Conservation (phyloP, 176 grass and related monocot genomes). For the Rhynchospora pubera region DNA sequence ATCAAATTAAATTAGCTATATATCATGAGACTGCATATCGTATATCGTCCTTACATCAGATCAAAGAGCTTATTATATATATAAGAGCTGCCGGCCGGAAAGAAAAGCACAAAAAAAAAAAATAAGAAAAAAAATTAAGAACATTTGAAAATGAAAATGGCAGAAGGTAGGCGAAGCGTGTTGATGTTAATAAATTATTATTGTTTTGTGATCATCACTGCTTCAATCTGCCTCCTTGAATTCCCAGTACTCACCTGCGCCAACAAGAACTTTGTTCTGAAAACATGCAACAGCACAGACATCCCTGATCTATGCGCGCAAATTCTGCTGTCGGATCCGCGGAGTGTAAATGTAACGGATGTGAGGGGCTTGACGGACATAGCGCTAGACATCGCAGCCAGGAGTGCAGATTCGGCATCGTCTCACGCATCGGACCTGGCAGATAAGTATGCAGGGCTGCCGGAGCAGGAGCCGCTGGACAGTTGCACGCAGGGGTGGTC, state of each 20-base stretch:
- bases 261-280: neutral
- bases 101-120: too few species aligned
- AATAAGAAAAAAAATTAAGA: too few species aligned
- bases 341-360: neutral
- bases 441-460: neutral
- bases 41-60: too few species aligned
- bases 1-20: too few species aligned
- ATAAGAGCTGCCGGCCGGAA: too few species aligned
- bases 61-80: too few species aligned
- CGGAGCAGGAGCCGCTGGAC: neutral
- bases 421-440: neutral
- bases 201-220: too few species aligned
- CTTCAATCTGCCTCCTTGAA: neutral
- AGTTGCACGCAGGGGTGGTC: neutral
- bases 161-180: too few species aligned
- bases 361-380: neutral
- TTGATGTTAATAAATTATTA: too few species aligned
- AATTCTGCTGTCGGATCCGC: neutral
- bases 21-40: too few species aligned
- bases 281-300: neutral
- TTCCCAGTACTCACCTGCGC: neutral
- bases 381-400: neutral
- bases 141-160: neutral
- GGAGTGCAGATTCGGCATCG: neutral
- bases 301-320: neutral